Percentiles rank a stretch among this genome's conserved stretches.
These are phyloP conservation scores for Cercospora nicotianae DNA, from an alignment of 2,329 filamentous ascomycete genomes.

Conservation along the genomic window DNA sequence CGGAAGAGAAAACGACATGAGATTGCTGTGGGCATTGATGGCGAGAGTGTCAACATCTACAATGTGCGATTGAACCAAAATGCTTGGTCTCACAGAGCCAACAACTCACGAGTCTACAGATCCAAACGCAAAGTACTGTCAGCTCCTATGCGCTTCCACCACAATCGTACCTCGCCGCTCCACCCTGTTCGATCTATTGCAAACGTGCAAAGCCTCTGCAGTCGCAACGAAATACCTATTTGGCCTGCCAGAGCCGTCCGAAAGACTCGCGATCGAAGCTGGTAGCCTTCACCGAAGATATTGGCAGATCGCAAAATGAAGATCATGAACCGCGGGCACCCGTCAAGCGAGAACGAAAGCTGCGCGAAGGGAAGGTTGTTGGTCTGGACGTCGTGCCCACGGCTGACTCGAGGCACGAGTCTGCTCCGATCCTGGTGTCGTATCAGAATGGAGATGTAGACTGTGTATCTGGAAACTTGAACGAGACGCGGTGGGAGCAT, in stretches of 20 bases:
- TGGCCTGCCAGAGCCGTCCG: conserved; percentile 50
- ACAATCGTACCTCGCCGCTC: conserved; percentile 57
- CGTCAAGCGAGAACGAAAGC: conserved; percentile 34
- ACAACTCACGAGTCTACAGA: conserved; percentile 42
- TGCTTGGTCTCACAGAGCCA: background rate
- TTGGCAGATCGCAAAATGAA: conserved; percentile 26
- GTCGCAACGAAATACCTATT: conserved; percentile 58
- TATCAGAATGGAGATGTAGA: conserved; percentile 36
- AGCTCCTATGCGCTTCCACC: conserved; percentile 64
- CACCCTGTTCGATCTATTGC: conserved; percentile 59
- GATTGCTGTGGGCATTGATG: conserved; percentile 59
- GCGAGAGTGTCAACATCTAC: conserved; percentile 63
- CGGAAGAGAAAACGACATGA: conserved; percentile 64
- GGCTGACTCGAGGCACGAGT: conserved; percentile 2
- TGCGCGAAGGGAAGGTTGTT: conserved; percentile 35
- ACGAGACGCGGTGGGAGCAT: conserved; percentile 31
- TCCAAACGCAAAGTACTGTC: conserved; percentile 60
- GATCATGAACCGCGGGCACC: conserved; percentile 34
- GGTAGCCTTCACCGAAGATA: conserved; percentile 56
- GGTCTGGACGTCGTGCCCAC: conserved; percentile 26
- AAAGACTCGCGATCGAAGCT: conserved; percentile 52
- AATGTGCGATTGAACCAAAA: conserved; percentile 47
- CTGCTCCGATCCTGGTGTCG: conserved; percentile 29
- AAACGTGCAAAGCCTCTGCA: conserved; percentile 47
- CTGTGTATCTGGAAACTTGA: conserved; percentile 35